Evolutionary conservation across 1,284 basidiomycete genomes (phyloP), one percentile per base, ranked within the genome.

Genomic region (Cutaneotrichosporon daszewskae): DNA sequence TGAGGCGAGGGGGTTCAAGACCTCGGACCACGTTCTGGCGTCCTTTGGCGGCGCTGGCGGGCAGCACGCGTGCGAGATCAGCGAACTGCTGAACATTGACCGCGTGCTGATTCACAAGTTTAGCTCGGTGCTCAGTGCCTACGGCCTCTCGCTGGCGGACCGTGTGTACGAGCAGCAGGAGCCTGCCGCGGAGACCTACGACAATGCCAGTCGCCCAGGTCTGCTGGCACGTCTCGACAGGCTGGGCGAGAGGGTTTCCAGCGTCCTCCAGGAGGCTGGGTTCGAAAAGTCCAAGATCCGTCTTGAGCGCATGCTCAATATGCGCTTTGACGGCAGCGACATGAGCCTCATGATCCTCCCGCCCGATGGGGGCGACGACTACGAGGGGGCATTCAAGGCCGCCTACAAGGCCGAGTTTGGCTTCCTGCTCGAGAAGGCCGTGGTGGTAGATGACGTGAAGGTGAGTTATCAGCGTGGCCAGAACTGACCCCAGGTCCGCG

Each of bases 31-130:
- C 62, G 79, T 89, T 24, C 72, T 96, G 5, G 85, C 88, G 3
- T 85, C 83, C 49, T 96, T 96, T 58, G 92, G 88, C 19, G 88
- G 88, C 16, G 88, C 88, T 3, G 89, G 89, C 12, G 89, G 90
- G 0, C 90, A 94, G 60, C 88, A 92, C 56, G 89, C 87, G 5
- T 91, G 87, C 74, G 84, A 88, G 55, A 87, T 94, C 36, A 87
- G 76, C n/a, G 60, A 62, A 49, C 59, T 62, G 24, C 75, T 94
- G 1, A 85, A 85, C 8, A 92, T 94, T 56, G 79, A 79, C 56
- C 86, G 82, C 1, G 84, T 94, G 48, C 72, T 94, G 20, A 84
- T 94, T 32, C 89, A 92, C 71, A 76, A 81, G 42, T 89, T 86
- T 65, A 87, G 83, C 37, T 89, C 83, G 5, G 87, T 91, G 47